phyloP scores from a whole-genome alignment of 75 land plant genomes.

The Pseudotsuga menziesii region DNA sequence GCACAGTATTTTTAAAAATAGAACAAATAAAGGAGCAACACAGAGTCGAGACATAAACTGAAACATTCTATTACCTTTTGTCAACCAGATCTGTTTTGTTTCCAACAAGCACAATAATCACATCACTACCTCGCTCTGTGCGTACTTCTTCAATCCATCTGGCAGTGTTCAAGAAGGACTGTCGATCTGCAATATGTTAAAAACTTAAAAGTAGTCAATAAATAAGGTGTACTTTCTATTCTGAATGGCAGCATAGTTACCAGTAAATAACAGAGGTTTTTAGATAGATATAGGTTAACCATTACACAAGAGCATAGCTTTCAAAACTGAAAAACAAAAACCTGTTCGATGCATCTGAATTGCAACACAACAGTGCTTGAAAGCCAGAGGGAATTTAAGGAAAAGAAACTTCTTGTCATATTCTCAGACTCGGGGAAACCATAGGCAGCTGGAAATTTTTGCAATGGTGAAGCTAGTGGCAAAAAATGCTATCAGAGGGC shows the following conservation, averaged over 20 bases:
- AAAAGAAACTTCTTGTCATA: neutral
- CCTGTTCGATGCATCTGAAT: too few relatives aligned
- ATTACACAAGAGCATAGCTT: neutral
- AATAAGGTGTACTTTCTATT: neutral
- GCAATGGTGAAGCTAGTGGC: neutral
- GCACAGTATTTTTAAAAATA: neutral
- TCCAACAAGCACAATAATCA: conserved; percentile 74
- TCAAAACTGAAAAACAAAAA: neutral
- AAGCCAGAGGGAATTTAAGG: neutral
- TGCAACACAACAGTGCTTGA: neutral
- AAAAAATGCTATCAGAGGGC: neutral
- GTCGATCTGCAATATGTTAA: conserved; percentile 36
- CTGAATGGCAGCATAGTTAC: neutral
- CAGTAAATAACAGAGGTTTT: neutral
- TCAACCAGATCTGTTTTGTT: conserved; percentile 78
- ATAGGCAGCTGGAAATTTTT: neutral
- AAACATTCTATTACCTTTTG: conserved; percentile 39
- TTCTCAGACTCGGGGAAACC: neutral
- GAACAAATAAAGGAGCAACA: neutral
- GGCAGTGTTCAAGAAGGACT: conserved; percentile 57
- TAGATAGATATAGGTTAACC: neutral
- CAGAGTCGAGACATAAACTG: neutral
- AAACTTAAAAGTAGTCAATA: neutral
- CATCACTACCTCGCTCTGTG: conserved; percentile 73
- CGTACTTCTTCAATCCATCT: conserved; percentile 70